Base-by-base conservation (phyloP, 2,329 filamentous ascomycete genomes). In the Aureobasidium sp. region DNA sequence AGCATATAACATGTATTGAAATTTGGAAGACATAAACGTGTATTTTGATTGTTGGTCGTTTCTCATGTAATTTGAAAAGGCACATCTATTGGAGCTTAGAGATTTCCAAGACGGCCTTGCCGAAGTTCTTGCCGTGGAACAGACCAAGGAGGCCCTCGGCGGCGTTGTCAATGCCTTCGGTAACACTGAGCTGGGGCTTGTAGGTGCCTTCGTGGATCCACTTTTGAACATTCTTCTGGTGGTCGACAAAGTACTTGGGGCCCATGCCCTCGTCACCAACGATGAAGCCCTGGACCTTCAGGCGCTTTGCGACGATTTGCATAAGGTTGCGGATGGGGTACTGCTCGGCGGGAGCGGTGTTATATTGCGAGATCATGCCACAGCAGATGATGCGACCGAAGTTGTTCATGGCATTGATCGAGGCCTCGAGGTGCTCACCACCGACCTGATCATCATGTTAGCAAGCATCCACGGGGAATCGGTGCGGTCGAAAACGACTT, bases 51-150 rank as follows among this genome's bases (percentile, higher is more conserved):
- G 16, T 22, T 11, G 45, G 21, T 50, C 45, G 11, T 50, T 12
- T 50, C 45, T 50, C 45, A 50, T 50, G 11, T 39, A 34, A 25
- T 29, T 38, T 50, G 17, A 21, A 19, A n/a, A 17, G 10, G 32
- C 30, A 35, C 7, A 39, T 50, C 14, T 39, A 41, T 22, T 55
- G 16, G 16, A 55, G 47, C 54, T 55, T 55, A 39, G 68, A 66
- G 61, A 85, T 80, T 74, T 88, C 86, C 62, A 93, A 64, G 19
- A 93, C 79, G 14, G 88, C 86, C 79, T 95, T 95, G 61, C 89
- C 89, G 70, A 90, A 87, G 74, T 94, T 94, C 69, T 86, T 79
- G 42, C 89, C 89, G 63, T 79, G 68, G 52, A 93, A 76, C 74
- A 94, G 83, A 11, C 82, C 86, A 11, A 91, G 70, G 56, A 94